A percentile compares a stretch with the other conserved stretches of the same genome.
These are phyloP conservation scores for Lactuca saligna DNA, from an alignment of 129 eudicot species.

Conservation along the genomic window DNA sequence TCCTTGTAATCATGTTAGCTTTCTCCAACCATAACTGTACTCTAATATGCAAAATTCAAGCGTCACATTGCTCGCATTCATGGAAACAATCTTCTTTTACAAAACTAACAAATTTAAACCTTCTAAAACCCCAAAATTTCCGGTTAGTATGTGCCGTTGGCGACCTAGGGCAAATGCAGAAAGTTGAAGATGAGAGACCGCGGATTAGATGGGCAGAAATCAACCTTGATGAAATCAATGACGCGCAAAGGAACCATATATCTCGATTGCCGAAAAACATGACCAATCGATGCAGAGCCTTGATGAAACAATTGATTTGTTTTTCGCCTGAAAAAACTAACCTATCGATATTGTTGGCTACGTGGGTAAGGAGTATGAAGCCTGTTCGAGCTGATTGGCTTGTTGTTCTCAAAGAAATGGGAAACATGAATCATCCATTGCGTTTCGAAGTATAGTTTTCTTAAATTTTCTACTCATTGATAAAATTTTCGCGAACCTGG, in stretches of 20 bases:
- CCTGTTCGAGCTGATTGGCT: constrained; percentile 97
- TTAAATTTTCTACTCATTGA: background rate
- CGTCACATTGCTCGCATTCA: constrained; percentile 7
- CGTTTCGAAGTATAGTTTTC: constrained; percentile 50
- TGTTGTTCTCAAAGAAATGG: constrained; percentile 73
- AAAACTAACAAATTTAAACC: constrained; percentile 8
- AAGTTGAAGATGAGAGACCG: constrained; percentile 31
- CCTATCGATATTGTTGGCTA: constrained; percentile 49
- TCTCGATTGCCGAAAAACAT: constrained; percentile 60
- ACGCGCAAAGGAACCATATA: constrained; percentile 65
- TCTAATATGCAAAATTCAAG: constrained; percentile 4
- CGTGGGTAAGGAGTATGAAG: constrained; percentile 79
- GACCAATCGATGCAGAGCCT: constrained; percentile 80
- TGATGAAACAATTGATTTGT: constrained; percentile 77
- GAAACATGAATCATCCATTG: constrained; percentile 58
- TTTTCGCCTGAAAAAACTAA: constrained; percentile 43
- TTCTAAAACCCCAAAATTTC: background rate
- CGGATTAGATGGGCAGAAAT: constrained; percentile 52
- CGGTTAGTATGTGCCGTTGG: constrained; percentile 22
- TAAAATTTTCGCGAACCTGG: background rate
- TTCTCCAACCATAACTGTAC: constrained; percentile 17
- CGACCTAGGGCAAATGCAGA: constrained; percentile 29
- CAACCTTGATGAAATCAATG: constrained; percentile 40
- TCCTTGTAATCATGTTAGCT: constrained; percentile 20
- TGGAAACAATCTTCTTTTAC: constrained; percentile 15